phyloP scores from a whole-genome alignment of 176 grass and related monocot genomes.

The Phoenix roebelenii region DNA sequence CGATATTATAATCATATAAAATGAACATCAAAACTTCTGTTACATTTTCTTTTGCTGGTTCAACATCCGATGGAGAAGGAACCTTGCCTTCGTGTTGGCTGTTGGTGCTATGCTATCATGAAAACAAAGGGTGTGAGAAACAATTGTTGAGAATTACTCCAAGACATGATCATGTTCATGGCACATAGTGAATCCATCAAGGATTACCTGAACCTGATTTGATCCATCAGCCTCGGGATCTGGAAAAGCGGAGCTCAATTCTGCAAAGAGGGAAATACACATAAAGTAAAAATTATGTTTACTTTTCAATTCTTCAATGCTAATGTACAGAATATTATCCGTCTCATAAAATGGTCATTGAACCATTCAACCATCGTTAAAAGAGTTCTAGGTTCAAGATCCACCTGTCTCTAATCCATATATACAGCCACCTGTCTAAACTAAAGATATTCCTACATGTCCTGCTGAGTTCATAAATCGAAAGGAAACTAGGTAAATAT shows the following conservation, averaged over 20 bases:
- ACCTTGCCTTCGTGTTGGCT: slow-evolving; percentile 33
- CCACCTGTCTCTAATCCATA: too few relatives aligned
- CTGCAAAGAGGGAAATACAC: slow-evolving; percentile 17
- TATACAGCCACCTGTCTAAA: too few relatives aligned
- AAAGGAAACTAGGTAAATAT: too few relatives aligned
- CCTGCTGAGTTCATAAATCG: too few relatives aligned
- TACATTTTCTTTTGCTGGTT: slow-evolving; percentile 71
- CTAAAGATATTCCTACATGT: too few relatives aligned
- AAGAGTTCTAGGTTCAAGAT: too few relatives aligned
- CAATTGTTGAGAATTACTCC: background rate
- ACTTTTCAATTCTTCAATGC: too few relatives aligned
- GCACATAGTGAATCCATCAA: background rate
- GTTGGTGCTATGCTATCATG: slow-evolving; percentile 53
- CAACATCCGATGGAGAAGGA: slow-evolving; percentile 21
- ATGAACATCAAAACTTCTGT: slow-evolving; percentile 7
- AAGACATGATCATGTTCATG: slow-evolving; percentile 4
- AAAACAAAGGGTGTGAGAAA: slow-evolving; percentile 29
- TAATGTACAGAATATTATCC: too few relatives aligned
- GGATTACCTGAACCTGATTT: slow-evolving; percentile 46
- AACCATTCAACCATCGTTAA: too few relatives aligned
- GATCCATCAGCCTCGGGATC: slow-evolving; percentile 43
- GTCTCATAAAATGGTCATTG: too few relatives aligned
- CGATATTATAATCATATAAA: too few relatives aligned
- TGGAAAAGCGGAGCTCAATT: slow-evolving; percentile 27
- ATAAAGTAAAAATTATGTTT: too few relatives aligned